These are phyloP conservation scores for Ceratocystiopsis minuta DNA, from an alignment of 2,329 filamentous ascomycete genomes.

Conservation along the genomic window DNA sequence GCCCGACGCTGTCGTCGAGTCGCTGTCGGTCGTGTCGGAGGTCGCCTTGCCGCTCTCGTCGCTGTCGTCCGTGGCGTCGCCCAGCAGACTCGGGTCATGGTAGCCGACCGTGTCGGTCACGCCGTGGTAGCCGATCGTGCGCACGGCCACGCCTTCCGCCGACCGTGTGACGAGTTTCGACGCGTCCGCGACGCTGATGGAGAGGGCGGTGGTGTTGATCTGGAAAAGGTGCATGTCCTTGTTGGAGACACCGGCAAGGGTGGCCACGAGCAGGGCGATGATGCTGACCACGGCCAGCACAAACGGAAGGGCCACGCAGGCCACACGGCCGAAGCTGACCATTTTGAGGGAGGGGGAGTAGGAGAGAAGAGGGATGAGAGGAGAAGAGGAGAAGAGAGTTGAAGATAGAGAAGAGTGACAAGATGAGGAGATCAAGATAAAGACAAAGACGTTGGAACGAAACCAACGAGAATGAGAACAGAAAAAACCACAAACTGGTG, in stretches of 20 bases:
- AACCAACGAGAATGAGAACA: no score
- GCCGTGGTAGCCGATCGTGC: neutral
- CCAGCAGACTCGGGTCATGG: conserved; percentile 5
- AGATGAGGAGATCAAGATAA: neutral
- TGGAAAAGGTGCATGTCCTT: conserved; percentile 39
- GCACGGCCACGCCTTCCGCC: neutral
- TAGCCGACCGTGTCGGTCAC: neutral
- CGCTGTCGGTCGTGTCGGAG: conserved; percentile 10
- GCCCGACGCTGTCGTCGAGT: conserved; percentile 8
- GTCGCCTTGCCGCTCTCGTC: neutral
- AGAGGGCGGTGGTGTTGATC: conserved; percentile 45
- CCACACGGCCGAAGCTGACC: conserved; percentile 46
- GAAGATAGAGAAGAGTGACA: neutral
- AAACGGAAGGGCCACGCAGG: conserved; percentile 80
- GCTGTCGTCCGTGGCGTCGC: neutral
- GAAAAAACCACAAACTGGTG: no score
- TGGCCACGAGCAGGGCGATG: conserved; percentile 44
- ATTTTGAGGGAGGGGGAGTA: conserved; percentile 9
- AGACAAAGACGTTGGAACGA: no score
- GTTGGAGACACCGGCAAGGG: conserved; percentile 36
- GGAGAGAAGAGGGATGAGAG: neutral
- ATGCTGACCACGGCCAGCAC: conserved; percentile 61
- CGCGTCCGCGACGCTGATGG: conserved; percentile 16
- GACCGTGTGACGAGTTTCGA: conserved; percentile 2
- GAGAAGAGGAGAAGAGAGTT: neutral